Conservation (phyloP, 2,329 filamentous ascomycete species). For the Hymenoscyphus scutula region DNA sequence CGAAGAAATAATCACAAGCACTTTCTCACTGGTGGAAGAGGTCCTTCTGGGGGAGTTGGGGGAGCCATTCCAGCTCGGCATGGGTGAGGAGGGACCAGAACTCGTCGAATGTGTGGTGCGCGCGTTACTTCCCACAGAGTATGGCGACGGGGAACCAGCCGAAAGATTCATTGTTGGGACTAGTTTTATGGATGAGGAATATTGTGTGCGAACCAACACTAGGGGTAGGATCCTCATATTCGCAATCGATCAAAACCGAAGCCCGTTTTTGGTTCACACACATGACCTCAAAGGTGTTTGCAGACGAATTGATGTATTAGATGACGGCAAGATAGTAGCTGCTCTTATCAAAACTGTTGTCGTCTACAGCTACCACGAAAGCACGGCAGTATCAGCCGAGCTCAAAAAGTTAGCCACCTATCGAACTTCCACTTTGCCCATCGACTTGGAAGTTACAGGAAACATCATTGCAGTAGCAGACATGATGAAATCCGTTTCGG, state of each 20-base stretch:
- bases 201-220: constrained; percentile 44
- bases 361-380: constrained; percentile 55
- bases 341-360: constrained; percentile 85
- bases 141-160: constrained; percentile 51
- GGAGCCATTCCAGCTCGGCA: constrained; percentile 59
- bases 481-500: constrained; percentile 85
- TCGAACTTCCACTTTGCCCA: constrained; percentile 77
- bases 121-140: constrained; percentile 64
- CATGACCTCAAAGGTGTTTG: constrained; percentile 75
- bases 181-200: constrained; percentile 60
- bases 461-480: constrained; percentile 82
- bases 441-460: constrained; percentile 73
- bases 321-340: constrained; percentile 74
- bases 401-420: constrained; percentile 74
- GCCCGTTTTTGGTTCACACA: constrained; percentile 69
- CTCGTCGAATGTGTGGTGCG: constrained; percentile 82
- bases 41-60: constrained; percentile 78
- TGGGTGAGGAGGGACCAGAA: constrained; percentile 56
- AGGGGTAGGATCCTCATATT: constrained; percentile 80
- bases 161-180: constrained; percentile 94
- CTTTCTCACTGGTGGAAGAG: constrained; percentile 89
- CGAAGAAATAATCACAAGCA: constrained; percentile 72
- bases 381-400: constrained; percentile 51
- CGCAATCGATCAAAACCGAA: constrained; percentile 73
- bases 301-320: constrained; percentile 71